Percentiles rank a stretch among this genome's conserved stretches.
These are phyloP conservation scores for Panaeolus papilionaceus DNA, from an alignment of 768 basidiomycete species.

Conservation along the genomic window DNA sequence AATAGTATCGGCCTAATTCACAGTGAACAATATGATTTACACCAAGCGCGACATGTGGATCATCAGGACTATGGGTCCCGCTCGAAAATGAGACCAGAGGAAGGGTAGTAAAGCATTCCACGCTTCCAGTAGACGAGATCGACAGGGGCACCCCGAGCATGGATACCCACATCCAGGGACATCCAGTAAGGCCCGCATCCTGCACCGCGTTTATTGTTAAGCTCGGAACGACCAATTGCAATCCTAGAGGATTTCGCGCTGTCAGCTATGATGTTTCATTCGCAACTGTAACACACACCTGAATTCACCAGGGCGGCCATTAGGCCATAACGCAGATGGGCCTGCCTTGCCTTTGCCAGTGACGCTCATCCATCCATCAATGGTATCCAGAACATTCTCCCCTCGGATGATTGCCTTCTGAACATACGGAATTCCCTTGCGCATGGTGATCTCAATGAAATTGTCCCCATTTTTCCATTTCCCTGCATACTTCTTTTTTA, in stretches of 20 bases:
- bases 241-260: conserved; percentile 21
- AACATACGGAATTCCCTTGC: conserved; percentile 38
- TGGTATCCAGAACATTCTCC: conserved; percentile 39
- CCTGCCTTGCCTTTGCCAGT: conserved; percentile 17
- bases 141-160: conserved; percentile 38
- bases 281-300: conserved; percentile 29
- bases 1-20: too few species aligned
- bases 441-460: conserved; percentile 35
- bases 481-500: conserved; percentile 37
- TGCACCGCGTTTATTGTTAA: conserved; percentile 33
- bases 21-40: too few species aligned
- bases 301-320: conserved; percentile 44
- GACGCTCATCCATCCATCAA: conserved; percentile 22
- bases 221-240: conserved; percentile 34
- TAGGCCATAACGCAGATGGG: conserved; percentile 42
- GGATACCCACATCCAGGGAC: conserved; percentile 34
- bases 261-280: not conserved
- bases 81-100: conserved; percentile 36
- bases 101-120: conserved; percentile 41
- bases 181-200: conserved; percentile 44
- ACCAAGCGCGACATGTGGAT: too few species aligned
- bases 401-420: conserved; percentile 39
- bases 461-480: conserved; percentile 39
- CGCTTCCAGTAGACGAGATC: conserved; percentile 44
- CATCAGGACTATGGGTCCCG: conserved; percentile 17